Conservation (phyloP, 2,329 filamentous ascomycete genomes). For the Madurella fahalii region DNA sequence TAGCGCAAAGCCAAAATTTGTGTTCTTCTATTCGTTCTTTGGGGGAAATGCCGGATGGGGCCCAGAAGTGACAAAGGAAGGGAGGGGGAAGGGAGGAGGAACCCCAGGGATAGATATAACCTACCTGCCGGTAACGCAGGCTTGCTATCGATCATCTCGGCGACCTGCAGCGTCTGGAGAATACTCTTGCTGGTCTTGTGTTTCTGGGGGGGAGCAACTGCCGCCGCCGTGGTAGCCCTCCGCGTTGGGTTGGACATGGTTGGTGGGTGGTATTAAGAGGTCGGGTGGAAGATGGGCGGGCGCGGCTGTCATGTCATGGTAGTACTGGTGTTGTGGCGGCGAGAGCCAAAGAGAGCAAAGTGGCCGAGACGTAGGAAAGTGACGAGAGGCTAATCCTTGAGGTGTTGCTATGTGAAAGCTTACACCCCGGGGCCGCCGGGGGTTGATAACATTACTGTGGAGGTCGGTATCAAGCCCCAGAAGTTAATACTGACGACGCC, state of each 20-base stretch:
- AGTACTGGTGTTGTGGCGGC: not conserved
- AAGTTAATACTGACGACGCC: too few species aligned
- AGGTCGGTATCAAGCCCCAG: too few species aligned
- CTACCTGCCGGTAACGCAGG: constrained; percentile 77
- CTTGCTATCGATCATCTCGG: constrained; percentile 74
- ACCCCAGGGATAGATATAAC: too few species aligned
- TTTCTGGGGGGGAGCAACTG: not conserved
- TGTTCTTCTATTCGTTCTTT: too few species aligned
- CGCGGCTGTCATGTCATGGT: constrained; percentile 3
- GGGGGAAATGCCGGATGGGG: too few species aligned
- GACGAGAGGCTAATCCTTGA: too few species aligned
- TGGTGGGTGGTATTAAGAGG: not conserved
- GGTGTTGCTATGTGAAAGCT: too few species aligned
- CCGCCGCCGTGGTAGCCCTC: constrained; percentile 21
- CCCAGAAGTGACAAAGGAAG: not conserved
- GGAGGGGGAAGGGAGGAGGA: not conserved
- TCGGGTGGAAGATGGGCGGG: not conserved
- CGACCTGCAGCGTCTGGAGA: constrained; percentile 72
- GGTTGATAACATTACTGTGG: too few species aligned
- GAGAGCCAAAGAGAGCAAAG: too few species aligned
- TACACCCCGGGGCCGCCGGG: too few species aligned
- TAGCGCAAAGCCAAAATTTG: too few species aligned
- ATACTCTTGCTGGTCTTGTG: constrained; percentile 42
- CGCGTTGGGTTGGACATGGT: constrained; percentile 44
- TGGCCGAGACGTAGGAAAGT: too few species aligned